Conservation (phyloP, 768 basidiomycete species). For the Termitomyces heimii region DNA sequence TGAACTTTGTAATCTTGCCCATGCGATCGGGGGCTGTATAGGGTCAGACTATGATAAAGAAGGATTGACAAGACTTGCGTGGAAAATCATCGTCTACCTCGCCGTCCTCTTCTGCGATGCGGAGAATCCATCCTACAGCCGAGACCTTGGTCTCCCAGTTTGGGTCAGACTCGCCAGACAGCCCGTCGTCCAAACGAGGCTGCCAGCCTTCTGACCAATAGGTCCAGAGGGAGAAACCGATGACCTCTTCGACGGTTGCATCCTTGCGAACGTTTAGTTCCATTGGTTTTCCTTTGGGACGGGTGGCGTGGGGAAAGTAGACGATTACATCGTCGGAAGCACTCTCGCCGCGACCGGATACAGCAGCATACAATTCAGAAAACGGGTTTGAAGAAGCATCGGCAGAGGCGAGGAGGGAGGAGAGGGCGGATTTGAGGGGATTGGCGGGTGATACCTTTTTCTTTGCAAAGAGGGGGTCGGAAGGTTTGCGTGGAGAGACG, state of each 20-base stretch:
- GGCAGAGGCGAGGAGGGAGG: constrained; percentile 68
- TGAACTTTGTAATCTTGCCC: constrained; percentile 82
- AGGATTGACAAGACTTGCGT: constrained; percentile 37
- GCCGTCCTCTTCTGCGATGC: constrained; percentile 95
- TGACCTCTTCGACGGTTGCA: constrained; percentile 91
- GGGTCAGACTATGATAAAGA: constrained; percentile 1
- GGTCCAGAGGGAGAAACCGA: constrained; percentile 87
- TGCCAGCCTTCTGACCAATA: constrained; percentile 88
- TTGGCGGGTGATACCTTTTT: constrained; percentile 38
- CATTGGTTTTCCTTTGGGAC: constrained; percentile 59
- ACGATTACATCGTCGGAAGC: constrained; percentile 63
- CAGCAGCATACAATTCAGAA: constrained; percentile 78
- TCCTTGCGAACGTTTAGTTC: constrained; percentile 77
- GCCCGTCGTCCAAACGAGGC: constrained; percentile 68
- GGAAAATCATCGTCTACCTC: constrained; percentile 99
- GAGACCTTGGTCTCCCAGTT: constrained; percentile 54
- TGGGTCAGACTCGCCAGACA: constrained; percentile 55
- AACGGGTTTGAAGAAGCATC: constrained; percentile 77
- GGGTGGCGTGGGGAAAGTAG: constrained; percentile 77
- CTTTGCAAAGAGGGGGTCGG: constrained; percentile 43
- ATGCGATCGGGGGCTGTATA: constrained; percentile 83
- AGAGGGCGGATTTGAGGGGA: constrained; percentile 57
- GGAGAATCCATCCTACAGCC: constrained; percentile 85
- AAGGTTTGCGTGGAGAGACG: constrained; percentile 25
- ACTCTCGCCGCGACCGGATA: constrained; percentile 69